Percentiles rank a stretch among this genome's conserved stretches.
Evolutionary conservation across 768 basidiomycete genomes (phyloP).

Genomic region (Kwoniella dejecticola): DNA sequence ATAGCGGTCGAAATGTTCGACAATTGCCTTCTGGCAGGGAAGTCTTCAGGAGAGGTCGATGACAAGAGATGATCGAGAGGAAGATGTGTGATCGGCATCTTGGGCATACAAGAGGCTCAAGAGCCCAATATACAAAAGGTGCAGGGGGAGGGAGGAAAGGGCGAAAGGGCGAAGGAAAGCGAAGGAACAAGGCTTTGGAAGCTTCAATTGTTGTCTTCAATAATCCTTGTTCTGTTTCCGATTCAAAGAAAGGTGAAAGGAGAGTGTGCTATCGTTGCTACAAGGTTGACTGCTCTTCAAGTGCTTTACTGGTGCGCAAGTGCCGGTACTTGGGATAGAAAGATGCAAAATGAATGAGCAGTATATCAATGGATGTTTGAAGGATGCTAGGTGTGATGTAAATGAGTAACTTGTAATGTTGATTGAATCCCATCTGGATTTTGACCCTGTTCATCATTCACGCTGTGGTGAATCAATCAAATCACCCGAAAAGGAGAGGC

Average conservation of each 20-base stretch:
- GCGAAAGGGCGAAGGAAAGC: background rate
- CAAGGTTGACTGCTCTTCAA: background rate
- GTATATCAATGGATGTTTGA: background rate
- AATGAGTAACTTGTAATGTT: background rate
- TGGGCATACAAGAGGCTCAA: background rate
- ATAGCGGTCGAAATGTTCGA: slow-evolving; percentile 73
- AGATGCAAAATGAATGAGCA: no score
- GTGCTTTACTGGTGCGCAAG: no score
- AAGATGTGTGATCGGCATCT: slow-evolving; percentile 44
- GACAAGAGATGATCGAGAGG: slow-evolving; percentile 40
- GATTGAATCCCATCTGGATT: background rate
- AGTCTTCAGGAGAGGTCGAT: slow-evolving; percentile 38
- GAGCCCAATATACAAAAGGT: background rate
- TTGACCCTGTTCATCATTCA: background rate
- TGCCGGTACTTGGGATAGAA: no score
- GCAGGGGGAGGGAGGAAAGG: background rate
- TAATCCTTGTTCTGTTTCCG: no score
- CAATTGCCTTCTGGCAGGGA: slow-evolving; percentile 58
- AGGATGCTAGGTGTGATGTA: background rate
- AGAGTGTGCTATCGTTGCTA: background rate
- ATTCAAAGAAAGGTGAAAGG: background rate
- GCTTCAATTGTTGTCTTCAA: background rate
- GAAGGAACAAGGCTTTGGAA: slow-evolving; percentile 4
- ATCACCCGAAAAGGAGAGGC: slow-evolving; percentile 26
- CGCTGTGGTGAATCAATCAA: no score